Percentiles rank a stretch among this genome's conserved stretches.
These are phyloP conservation scores for Botrytis sinoallii DNA, from an alignment of 2,329 filamentous ascomycete genomes.

Conservation along the genomic window DNA sequence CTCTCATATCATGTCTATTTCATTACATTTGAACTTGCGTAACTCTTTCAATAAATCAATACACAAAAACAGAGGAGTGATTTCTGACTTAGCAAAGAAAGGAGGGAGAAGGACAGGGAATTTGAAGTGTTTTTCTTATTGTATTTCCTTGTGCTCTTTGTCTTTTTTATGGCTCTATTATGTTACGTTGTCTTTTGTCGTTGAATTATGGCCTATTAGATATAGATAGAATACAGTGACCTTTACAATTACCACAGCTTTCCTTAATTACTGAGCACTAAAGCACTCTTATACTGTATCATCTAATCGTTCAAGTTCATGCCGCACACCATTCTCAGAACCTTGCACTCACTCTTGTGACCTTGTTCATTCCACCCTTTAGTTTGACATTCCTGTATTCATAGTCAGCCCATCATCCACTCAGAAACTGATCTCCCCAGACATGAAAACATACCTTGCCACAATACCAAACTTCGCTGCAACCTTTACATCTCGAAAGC, in stretches of 20 bases:
- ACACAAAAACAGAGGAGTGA: not conserved
- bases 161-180: not conserved
- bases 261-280: not conserved
- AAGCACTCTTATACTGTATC: not conserved
- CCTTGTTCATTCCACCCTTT: conserved; percentile 32
- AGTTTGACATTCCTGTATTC: conserved; percentile 31
- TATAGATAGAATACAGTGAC: not conserved
- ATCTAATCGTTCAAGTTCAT: not conserved
- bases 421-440: not conserved
- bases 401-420: not conserved
- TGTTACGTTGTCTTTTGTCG: conserved; percentile 2
- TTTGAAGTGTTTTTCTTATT: not conserved
- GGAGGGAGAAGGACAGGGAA: not conserved
- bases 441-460: conserved; percentile 29
- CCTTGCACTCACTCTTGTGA: conserved; percentile 34
- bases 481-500: conserved; percentile 33
- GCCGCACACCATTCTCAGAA: conserved; percentile 25
- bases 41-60: not conserved
- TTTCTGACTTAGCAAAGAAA: not conserved
- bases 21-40: not conserved
- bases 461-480: conserved; percentile 35
- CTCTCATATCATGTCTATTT: not conserved
- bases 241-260: not conserved
- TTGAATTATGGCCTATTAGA: not conserved
- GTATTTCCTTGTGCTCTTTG: not conserved